Evolutionary conservation across 2,329 filamentous ascomycete species (phyloP).

Genomic region (Colletotrichum sp.): DNA sequence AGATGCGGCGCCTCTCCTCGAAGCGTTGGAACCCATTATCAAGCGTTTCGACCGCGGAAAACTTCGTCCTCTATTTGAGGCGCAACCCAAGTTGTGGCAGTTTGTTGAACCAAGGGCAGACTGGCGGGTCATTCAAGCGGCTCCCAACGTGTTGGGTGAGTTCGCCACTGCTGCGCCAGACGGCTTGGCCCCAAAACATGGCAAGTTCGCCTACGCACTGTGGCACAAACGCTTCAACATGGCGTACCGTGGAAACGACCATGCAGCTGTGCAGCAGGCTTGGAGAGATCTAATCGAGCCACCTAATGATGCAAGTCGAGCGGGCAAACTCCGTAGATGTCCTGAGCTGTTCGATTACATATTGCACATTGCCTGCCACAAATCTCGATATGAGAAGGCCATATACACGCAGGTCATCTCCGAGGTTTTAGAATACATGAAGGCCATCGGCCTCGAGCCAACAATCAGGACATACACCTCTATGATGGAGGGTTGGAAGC

Average conservation of each 20-base stretch:
- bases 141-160: background rate
- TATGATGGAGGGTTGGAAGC: constrained; percentile 75
- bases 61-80: constrained; percentile 5
- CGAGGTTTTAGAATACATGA: constrained; percentile 47
- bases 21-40: constrained; percentile 6
- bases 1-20: background rate
- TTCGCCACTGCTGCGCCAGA: background rate
- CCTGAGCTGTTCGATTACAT: constrained; percentile 44
- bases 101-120: constrained; percentile 10
- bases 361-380: constrained; percentile 42
- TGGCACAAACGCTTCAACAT: constrained; percentile 18
- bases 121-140: constrained; percentile 11
- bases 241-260: constrained; percentile 5
- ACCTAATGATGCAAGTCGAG: constrained; percentile 26
- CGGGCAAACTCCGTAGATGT: constrained; percentile 32
- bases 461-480: constrained; percentile 71
- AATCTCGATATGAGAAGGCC: background rate
- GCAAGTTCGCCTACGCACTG: constrained; percentile 4
- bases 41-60: constrained; percentile 12
- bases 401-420: background rate
- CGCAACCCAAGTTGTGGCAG: constrained; percentile 1
- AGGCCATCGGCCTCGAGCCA: constrained; percentile 56
- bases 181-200: background rate
- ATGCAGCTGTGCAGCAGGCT: background rate
- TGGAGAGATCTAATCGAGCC: constrained; percentile 38